Conservation (phyloP, 2,329 filamentous ascomycete species). For the Helminthosporium solani region DNA sequence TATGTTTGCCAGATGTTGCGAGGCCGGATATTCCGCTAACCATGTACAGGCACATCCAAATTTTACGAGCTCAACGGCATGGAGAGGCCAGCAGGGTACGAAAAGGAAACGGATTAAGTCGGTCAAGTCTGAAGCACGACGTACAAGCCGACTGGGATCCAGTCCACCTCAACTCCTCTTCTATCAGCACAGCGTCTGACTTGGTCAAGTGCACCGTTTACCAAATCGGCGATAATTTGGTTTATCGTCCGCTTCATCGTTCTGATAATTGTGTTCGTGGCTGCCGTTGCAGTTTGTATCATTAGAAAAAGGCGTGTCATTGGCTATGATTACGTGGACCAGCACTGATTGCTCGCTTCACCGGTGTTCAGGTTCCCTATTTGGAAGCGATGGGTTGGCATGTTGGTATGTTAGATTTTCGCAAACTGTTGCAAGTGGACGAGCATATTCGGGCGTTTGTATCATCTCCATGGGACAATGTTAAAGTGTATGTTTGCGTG, state of each 20-base stretch:
- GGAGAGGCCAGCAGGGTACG: constrained; percentile 81
- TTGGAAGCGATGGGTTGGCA: neutral
- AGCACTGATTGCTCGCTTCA: neutral
- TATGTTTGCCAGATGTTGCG: constrained; percentile 51
- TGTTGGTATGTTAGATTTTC: neutral
- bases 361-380: neutral
- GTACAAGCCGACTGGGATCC: constrained; percentile 5
- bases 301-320: constrained; percentile 9
- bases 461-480: neutral
- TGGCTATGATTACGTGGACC: constrained; percentile 6
- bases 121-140: constrained; percentile 15
- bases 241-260: constrained; percentile 22
- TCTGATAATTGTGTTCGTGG: constrained; percentile 18
- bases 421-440: neutral
- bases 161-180: constrained; percentile 3
- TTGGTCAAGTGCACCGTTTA: constrained; percentile 31
- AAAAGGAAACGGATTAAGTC: constrained; percentile 59
- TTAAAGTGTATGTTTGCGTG: too few relatives aligned
- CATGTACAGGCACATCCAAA: constrained; percentile 71
- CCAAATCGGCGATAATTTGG: constrained; percentile 23
- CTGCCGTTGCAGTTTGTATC: constrained; percentile 17
- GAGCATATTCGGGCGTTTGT: constrained; percentile 4
- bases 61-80: constrained; percentile 83
- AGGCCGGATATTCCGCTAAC: constrained; percentile 11
- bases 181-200: constrained; percentile 27